Conservation (phyloP, 2,329 filamentous ascomycete genomes). For the Cercospora sp. region DNA sequence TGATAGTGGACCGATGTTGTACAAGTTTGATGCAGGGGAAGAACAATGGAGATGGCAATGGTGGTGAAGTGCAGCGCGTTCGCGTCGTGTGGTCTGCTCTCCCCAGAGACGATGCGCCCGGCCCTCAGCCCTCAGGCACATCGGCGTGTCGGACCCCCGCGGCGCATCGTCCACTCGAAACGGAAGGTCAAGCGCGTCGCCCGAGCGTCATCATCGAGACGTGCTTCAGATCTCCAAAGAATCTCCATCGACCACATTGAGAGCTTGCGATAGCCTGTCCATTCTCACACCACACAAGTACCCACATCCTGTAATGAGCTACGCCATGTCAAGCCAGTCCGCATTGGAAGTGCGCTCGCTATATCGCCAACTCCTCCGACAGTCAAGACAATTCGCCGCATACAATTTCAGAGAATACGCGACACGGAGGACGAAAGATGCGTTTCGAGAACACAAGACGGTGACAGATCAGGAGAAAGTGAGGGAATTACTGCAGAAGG, state of each 20-base stretch:
- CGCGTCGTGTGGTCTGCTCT: constrained; percentile 11
- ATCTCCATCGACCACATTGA: neutral
- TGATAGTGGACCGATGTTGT: neutral
- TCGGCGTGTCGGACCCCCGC: constrained; percentile 19
- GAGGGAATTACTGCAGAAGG: constrained; percentile 87
- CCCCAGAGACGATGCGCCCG: neutral
- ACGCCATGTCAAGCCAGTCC: constrained; percentile 26
- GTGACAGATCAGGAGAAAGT: constrained; percentile 73
- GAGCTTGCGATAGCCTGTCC: neutral
- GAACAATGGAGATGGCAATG: neutral
- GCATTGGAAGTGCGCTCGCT: constrained; percentile 37
- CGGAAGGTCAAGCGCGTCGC: neutral
- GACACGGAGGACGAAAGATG: constrained; percentile 82
- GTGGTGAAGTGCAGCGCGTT: neutral
- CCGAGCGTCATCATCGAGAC: constrained; percentile 7
- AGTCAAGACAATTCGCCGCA: constrained; percentile 80
- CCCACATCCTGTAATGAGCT: neutral
- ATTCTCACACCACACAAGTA: neutral
- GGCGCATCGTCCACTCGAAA: neutral
- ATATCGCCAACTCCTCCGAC: constrained; percentile 87
- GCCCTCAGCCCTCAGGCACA: neutral
- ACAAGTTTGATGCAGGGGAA: neutral
- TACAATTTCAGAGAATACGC: constrained; percentile 99
- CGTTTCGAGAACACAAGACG: constrained; percentile 76
- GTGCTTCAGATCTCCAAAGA: neutral